Base-by-base conservation (phyloP, 2,329 filamentous ascomycete species). In the Pseudogymnoascus sp. region DNA sequence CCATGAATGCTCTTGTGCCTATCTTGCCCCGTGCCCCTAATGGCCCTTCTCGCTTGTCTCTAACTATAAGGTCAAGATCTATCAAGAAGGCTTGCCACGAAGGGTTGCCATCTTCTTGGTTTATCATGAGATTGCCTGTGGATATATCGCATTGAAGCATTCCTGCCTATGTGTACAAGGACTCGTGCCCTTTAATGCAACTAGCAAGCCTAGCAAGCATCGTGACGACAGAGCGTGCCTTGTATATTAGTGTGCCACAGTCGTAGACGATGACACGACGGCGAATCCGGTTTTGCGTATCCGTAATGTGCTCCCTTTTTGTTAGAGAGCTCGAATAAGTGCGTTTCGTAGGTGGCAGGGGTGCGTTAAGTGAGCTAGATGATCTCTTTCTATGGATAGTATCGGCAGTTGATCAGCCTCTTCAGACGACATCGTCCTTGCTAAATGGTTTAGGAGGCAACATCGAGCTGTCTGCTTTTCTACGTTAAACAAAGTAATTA, bases 231-330 rank as follows among this genome's bases (percentile, higher is more conserved):
- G 75, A 78, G 71, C 73, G 77, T 59, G 74, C 76, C 67, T 75
- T 72, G 65, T 78, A 78, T 60, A 79, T 78, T 4, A 74, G 71
- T 67, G 74, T 75, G 35, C 76, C 71, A 67, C 75, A 79, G 68
- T 79, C 75, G 35, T 64, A 61, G 62, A 80, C 60, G 66, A 80
- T 74, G 21, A 79, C 68, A 62, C 76, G 73, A 62, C 75, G 73
- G 69, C 78, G 74, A 62, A 79, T 72, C 36, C 74, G 70, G 70
- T 79, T 78, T 65, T 65, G 65, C 60, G 70, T 26, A 50, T 60
- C 42, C 63, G 61, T 50, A 21, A 63, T 68, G 7, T 65, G 66
- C 28, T 47, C 64, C 44, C 64, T 42, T 65, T 74, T 74, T 13
- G 65, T 72, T 62, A 69, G 67, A 65, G 71, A 74, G 64, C 42